Conservation (phyloP, 2,329 filamentous ascomycete genomes). For the Fulvia fulva region DNA sequence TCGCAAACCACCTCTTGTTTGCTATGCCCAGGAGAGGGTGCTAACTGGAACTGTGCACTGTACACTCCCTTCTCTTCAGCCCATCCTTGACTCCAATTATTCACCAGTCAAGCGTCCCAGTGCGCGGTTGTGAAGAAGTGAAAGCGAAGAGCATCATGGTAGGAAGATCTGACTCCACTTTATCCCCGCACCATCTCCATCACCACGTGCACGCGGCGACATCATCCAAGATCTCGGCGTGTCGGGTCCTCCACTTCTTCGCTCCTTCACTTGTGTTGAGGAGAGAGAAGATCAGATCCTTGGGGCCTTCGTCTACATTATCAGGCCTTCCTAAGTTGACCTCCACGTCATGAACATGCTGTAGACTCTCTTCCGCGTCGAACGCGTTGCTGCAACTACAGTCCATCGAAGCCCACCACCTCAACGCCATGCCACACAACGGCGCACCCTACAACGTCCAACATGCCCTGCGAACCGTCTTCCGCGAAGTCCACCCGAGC, state of each 20-base stretch:
- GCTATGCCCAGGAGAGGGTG: no score
- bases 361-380: background rate
- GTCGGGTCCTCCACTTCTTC: background rate
- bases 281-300: no score
- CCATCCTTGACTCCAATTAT: no score
- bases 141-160: no score
- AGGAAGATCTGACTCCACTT: no score
- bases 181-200: background rate
- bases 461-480: constrained; percentile 26
- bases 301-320: no score
- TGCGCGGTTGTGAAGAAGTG: background rate
- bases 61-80: no score
- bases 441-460: constrained; percentile 29
- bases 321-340: background rate
- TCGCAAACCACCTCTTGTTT: no score
- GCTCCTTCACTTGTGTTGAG: background rate
- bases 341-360: constrained; percentile 1
- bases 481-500: constrained; percentile 17
- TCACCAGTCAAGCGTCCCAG: no score
- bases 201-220: background rate
- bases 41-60: no score
- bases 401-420: background rate
- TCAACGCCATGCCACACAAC: constrained; percentile 25
- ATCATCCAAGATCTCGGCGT: background rate
- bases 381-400: background rate